Conservation (phyloP, 176 grass and related monocot genomes). For the Triticum timopheevii region DNA sequence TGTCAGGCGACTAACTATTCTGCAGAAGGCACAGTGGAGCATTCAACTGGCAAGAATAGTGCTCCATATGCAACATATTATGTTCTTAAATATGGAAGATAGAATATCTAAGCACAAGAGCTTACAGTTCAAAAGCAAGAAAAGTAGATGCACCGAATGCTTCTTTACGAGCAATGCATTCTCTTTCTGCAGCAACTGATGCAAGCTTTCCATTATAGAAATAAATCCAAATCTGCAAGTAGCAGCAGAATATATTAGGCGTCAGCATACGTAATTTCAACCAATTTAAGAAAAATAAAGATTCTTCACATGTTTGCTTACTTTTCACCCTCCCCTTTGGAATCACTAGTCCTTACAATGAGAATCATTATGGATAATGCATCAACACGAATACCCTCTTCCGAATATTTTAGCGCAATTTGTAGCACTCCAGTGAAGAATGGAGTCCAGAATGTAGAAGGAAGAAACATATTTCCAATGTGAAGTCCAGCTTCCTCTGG, state of each 20-base stretch:
- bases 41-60: slow-evolving; percentile 19
- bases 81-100: slow-evolving; percentile 17
- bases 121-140: slow-evolving; percentile 91
- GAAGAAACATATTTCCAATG: slow-evolving; percentile 37
- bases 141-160: slow-evolving; percentile 77
- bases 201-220: slow-evolving; percentile 58
- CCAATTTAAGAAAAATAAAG: slow-evolving; percentile 26
- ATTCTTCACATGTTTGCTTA: slow-evolving; percentile 33
- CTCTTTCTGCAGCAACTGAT: slow-evolving; percentile 69
- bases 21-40: background rate
- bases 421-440: slow-evolving; percentile 55
- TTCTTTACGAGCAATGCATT: slow-evolving; percentile 62
- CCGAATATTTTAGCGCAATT: slow-evolving; percentile 45
- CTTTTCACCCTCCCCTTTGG: slow-evolving; percentile 63
- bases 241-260: slow-evolving; percentile 24
- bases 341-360: slow-evolving; percentile 61
- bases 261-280: slow-evolving; percentile 11
- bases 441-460: slow-evolving; percentile 57
- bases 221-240: slow-evolving; percentile 70
- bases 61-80: slow-evolving; percentile 10
- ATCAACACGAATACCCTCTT: slow-evolving; percentile 54
- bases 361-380: slow-evolving; percentile 87
- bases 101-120: slow-evolving; percentile 25
- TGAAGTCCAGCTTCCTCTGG: slow-evolving; percentile 23
- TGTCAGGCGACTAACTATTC: background rate